Evolutionary conservation across 129 eudicot genomes (phyloP).

Genomic region (sunflower (Helianthus annuus)): DNA sequence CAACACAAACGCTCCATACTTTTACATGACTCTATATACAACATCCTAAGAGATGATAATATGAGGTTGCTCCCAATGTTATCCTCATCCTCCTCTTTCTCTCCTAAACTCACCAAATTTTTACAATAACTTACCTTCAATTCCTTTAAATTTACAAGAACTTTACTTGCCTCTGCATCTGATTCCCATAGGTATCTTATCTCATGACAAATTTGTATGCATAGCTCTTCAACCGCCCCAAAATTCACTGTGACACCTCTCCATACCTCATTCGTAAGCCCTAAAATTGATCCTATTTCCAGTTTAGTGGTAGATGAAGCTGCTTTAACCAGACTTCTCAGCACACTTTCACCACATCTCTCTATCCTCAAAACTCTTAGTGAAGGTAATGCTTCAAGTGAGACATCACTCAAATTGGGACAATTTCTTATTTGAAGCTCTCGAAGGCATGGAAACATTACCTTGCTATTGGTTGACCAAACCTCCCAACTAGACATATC

Average conservation of each 20-base stretch:
- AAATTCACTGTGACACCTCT: neutral
- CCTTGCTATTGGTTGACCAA: neutral
- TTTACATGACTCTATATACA: too few relatives aligned
- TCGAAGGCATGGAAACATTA: conserved; percentile 4
- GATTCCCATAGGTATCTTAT: too few relatives aligned
- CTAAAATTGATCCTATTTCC: neutral
- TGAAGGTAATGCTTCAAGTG: conserved; percentile 13
- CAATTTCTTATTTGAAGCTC: neutral
- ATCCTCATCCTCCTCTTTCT: too few relatives aligned
- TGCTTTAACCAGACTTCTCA: neutral
- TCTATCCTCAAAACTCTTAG: neutral
- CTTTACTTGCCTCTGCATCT: too few relatives aligned
- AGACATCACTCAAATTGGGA: neutral
- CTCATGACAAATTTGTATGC: too few relatives aligned
- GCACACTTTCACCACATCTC: conserved; percentile 6
- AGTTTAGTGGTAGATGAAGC: conserved; percentile 8
- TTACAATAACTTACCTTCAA: too few relatives aligned
- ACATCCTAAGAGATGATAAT: too few relatives aligned
- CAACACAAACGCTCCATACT: too few relatives aligned
- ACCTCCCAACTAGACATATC: neutral
- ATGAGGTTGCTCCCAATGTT: too few relatives aligned
- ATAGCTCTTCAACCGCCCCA: neutral
- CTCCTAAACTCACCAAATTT: too few relatives aligned
- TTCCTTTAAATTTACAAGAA: too few relatives aligned
- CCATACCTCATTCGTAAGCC: conserved; percentile 10